phyloP scores from a whole-genome alignment of 164 flowering plant species.

The Cinnamomum micranthum region DNA sequence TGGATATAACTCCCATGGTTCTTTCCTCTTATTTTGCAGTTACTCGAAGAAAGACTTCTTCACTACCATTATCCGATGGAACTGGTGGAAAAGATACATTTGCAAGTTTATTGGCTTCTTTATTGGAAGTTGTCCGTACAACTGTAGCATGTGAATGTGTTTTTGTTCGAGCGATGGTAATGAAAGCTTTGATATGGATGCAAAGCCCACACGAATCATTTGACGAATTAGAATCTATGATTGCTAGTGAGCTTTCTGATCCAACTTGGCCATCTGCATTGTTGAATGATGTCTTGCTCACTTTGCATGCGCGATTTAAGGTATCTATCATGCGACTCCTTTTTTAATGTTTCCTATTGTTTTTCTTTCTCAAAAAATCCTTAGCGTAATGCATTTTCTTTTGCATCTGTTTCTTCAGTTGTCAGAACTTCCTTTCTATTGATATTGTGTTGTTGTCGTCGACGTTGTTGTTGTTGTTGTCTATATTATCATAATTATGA shows the following conservation, averaged over 20 bases:
- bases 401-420: neutral
- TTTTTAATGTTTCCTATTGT: neutral
- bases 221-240: conserved; percentile 86
- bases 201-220: conserved; percentile 93
- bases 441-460: too few relatives aligned
- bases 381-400: neutral
- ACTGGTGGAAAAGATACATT: conserved; percentile 69
- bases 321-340: conserved; percentile 29
- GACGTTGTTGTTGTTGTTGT: too few relatives aligned
- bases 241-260: conserved; percentile 98
- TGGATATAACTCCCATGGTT: too few relatives aligned
- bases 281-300: conserved; percentile 91
- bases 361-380: neutral
- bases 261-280: conserved; percentile 94
- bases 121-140: conserved; percentile 97
- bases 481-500: too few relatives aligned
- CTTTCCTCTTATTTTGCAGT: conserved; percentile 28
- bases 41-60: conserved; percentile 36
- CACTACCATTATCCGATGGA: conserved; percentile 22
- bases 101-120: conserved; percentile 84
- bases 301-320: conserved; percentile 98
- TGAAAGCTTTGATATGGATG: conserved; percentile 99
- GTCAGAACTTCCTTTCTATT: too few relatives aligned
- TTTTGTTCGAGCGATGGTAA: conserved; percentile 94
- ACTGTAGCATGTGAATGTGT: conserved; percentile 99